Evolutionary conservation across 805 yeast species (phyloP).

Genomic region (Sungouiella blattae): DNA sequence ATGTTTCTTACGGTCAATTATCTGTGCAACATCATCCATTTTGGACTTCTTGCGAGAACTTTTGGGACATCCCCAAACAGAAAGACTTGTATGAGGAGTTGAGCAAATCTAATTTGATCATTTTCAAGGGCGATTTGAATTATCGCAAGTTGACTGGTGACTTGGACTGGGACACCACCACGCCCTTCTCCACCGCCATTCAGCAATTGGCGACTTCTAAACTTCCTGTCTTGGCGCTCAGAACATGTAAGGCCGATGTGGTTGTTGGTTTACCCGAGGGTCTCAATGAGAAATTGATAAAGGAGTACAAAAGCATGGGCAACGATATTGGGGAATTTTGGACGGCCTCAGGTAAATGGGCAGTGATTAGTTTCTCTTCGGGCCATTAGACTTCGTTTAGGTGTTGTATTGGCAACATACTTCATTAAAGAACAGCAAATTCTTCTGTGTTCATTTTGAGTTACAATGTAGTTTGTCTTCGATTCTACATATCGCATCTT

Average conservation of each 20-base stretch:
- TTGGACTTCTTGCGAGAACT: constrained; percentile 83
- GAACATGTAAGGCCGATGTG: constrained; percentile 97
- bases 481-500: no score
- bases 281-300: constrained; percentile 61
- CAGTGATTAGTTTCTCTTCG: constrained; percentile 54
- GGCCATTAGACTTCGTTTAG: constrained; percentile 6
- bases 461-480: no score
- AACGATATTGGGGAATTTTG: constrained; percentile 71
- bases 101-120: constrained; percentile 60
- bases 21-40: constrained; percentile 53
- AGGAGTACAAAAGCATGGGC: constrained; percentile 55
- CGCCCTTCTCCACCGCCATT: constrained; percentile 69
- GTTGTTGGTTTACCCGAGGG: constrained; percentile 81
- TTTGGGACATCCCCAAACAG: constrained; percentile 71
- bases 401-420: no score
- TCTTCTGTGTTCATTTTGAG: no score
- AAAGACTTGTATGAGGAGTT: constrained; percentile 59
- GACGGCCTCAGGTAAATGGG: constrained; percentile 91
- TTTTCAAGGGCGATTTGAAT: constrained; percentile 94
- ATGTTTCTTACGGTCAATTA: constrained; percentile 19
- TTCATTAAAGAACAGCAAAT: no score
- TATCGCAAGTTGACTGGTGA: constrained; percentile 94
- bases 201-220: constrained; percentile 59
- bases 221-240: constrained; percentile 65
- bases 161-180: constrained; percentile 79